Percentiles rank a stretch among this genome's conserved stretches.
phyloP scores from a whole-genome alignment of 176 grass and related monocot genomes.

The Oryza nivara region DNA sequence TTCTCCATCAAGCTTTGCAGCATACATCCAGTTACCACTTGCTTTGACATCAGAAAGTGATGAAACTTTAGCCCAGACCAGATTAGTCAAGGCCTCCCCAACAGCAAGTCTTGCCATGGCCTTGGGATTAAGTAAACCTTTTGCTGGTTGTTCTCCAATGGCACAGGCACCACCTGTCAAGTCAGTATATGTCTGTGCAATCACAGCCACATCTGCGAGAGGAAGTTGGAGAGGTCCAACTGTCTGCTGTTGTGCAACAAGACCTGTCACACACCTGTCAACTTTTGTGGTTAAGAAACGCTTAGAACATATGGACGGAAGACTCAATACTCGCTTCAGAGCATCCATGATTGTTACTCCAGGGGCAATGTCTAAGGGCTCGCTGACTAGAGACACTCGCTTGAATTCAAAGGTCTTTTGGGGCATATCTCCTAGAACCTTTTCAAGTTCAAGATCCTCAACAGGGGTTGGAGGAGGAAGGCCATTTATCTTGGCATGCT shows the following conservation, averaged over 20 bases:
- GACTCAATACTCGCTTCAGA: slow-evolving; percentile 74
- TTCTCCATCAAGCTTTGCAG: slow-evolving; percentile 89
- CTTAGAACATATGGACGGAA: slow-evolving; percentile 88
- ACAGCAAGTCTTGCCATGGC: slow-evolving; percentile 84
- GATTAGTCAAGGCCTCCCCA: slow-evolving; percentile 92
- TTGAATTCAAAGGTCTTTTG: slow-evolving; percentile 84
- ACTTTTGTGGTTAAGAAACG: slow-evolving; percentile 91
- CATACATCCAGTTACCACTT: slow-evolving; percentile 97
- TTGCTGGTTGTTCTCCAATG: slow-evolving; percentile 88
- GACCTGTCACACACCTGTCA: slow-evolving; percentile 84
- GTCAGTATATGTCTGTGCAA: slow-evolving; percentile 84
- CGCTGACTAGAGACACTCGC: slow-evolving; percentile 44
- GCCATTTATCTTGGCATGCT: slow-evolving; percentile 54
- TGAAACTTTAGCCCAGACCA: slow-evolving; percentile 90
- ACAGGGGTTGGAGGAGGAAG: slow-evolving; percentile 59
- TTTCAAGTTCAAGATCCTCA: slow-evolving; percentile 90
- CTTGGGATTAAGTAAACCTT: slow-evolving; percentile 81
- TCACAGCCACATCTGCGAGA: slow-evolving; percentile 85
- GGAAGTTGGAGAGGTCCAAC: slow-evolving; percentile 80
- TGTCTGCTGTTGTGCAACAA: slow-evolving; percentile 78
- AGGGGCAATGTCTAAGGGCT: slow-evolving; percentile 80
- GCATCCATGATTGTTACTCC: slow-evolving; percentile 69
- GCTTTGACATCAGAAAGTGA: slow-evolving; percentile 84
- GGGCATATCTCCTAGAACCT: slow-evolving; percentile 94
- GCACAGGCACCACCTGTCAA: slow-evolving; percentile 82